phyloP scores from a whole-genome alignment of 352 stramenopile genomes.

The Phytophthora pisi region DNA sequence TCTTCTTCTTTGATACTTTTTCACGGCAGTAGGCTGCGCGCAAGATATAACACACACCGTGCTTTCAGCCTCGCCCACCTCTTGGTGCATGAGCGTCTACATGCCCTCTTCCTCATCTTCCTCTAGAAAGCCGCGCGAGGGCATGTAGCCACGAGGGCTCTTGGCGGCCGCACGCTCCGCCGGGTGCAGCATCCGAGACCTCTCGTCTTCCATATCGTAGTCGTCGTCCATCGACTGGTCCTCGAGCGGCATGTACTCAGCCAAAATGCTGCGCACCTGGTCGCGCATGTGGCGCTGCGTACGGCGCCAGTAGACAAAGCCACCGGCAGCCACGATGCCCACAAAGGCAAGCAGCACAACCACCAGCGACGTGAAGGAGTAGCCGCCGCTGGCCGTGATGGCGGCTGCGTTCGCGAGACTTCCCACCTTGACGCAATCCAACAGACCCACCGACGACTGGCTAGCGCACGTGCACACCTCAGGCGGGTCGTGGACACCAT shows the following conservation, averaged over 20 bases:
- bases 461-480: conserved; percentile 79
- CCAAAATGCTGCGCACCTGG: conserved; percentile 95
- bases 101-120: conserved; percentile 81
- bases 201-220: conserved; percentile 64
- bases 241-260: conserved; percentile 97
- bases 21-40: conserved; percentile 5
- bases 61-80: not conserved
- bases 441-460: conserved; percentile 62
- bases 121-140: conserved; percentile 83
- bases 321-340: conserved; percentile 69
- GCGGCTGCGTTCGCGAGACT: conserved; percentile 69
- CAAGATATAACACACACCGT: conserved; percentile 18
- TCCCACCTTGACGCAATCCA: conserved; percentile 76
- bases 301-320: conserved; percentile 92
- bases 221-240: conserved; percentile 81
- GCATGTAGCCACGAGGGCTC: conserved; percentile 87
- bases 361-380: conserved; percentile 85
- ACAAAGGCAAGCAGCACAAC: conserved; percentile 87
- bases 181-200: conserved; percentile 63
- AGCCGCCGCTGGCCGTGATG: conserved; percentile 54
- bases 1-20: conserved; percentile 25
- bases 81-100: conserved; percentile 29
- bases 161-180: conserved; percentile 74
- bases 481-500: conserved; percentile 79
- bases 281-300: conserved; percentile 95